Conservation (phyloP, 1,139 yeast genomes). For the Suhomyces ambrosiae region DNA sequence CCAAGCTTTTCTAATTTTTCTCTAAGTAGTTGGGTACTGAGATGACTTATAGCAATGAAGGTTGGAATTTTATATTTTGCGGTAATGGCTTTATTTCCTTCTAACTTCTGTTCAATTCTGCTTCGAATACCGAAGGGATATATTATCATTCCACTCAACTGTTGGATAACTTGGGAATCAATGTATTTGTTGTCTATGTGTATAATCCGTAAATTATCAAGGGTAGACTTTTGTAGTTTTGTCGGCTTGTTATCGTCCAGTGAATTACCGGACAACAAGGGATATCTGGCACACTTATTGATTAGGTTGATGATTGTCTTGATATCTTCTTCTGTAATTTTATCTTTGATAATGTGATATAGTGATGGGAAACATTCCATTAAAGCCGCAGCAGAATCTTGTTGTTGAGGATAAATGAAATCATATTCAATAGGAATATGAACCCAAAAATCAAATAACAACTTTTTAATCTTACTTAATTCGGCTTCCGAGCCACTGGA, state of each 20-base stretch:
- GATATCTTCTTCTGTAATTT: constrained; percentile 34
- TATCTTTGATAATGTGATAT: constrained; percentile 35
- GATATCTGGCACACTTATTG: constrained; percentile 66
- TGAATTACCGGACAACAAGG: constrained; percentile 55
- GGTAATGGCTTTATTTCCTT: constrained; percentile 26
- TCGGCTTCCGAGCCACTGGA: background rate
- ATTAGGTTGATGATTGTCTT: constrained; percentile 49
- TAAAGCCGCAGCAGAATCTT: constrained; percentile 56
- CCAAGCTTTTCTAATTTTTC: constrained; percentile 33
- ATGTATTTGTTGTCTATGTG: constrained; percentile 34
- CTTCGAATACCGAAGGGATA: constrained; percentile 63
- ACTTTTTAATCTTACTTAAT: constrained; percentile 33
- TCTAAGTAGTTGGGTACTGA: constrained; percentile 47
- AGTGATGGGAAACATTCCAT: constrained; percentile 53
- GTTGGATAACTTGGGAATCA: constrained; percentile 51
- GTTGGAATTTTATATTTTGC: constrained; percentile 58
- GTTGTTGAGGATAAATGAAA: constrained; percentile 54
- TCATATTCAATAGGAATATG: constrained; percentile 60
- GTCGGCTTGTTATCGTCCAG: constrained; percentile 55
- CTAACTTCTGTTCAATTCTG: constrained; percentile 46
- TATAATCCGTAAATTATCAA: constrained; percentile 45
- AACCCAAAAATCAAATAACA: constrained; percentile 67
- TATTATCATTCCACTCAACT: constrained; percentile 52
- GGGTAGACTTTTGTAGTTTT: constrained; percentile 52
- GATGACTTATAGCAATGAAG: constrained; percentile 62